phyloP scores from a whole-genome alignment of 306 rosid genomes.

The Comarum palustre region DNA sequence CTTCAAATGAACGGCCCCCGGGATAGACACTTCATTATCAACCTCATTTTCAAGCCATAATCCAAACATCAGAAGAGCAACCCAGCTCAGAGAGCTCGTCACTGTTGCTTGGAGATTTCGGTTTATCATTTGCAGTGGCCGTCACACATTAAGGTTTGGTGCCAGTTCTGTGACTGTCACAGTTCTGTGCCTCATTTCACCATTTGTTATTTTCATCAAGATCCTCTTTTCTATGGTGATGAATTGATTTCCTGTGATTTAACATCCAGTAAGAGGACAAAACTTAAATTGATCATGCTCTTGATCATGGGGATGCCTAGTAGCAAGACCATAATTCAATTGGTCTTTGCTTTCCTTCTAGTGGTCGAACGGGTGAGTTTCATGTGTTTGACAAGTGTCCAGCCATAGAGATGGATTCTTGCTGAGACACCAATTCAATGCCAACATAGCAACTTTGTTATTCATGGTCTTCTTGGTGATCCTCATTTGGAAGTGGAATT shows the following conservation, averaged over 20 bases:
- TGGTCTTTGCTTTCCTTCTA: too few species aligned
- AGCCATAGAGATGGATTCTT: too few species aligned
- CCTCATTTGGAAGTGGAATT: too few species aligned
- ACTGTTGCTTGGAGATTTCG: slow-evolving; percentile 2
- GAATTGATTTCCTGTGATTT: slow-evolving; percentile 39
- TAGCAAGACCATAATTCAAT: too few species aligned
- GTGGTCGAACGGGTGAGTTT: too few species aligned
- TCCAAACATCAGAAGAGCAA: not conserved
- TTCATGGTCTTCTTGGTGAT: too few species aligned
- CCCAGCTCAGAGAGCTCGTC: not conserved
- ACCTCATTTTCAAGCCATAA: not conserved
- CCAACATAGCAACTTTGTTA: too few species aligned
- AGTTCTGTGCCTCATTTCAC: too few species aligned
- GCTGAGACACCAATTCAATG: too few species aligned
- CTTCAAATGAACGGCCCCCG: slow-evolving; percentile 6
- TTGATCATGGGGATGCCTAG: too few species aligned
- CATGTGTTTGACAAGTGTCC: too few species aligned
- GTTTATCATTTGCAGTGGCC: not conserved
- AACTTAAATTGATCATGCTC: too few species aligned
- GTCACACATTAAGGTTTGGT: not conserved
- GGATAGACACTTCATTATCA: not conserved
- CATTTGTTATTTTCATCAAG: slow-evolving; percentile 41
- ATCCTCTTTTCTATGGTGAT: slow-evolving; percentile 48
- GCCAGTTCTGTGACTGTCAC: slow-evolving; percentile 26
- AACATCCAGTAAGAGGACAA: not conserved